A percentile compares a stretch with the other conserved stretches of the same genome.
Conservation (phyloP, 441 rosid species). For the Capsella rubella region DNA sequence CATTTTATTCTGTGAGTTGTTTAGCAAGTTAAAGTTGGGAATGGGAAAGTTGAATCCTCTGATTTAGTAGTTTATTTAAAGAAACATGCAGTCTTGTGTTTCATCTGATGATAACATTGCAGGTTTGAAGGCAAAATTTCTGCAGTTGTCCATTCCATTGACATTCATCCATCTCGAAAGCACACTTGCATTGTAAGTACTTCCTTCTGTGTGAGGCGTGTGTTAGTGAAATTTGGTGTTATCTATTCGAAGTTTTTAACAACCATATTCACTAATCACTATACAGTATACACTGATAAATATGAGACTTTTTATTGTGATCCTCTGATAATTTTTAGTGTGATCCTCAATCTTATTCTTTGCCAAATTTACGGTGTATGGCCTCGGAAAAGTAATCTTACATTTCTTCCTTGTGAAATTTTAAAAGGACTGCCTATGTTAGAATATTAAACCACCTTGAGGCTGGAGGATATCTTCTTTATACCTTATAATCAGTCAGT, state of each 20-base stretch:
- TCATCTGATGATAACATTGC: conserved; percentile 37
- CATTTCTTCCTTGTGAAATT: conserved; percentile 23
- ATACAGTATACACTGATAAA: conserved; percentile 2
- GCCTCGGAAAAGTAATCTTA: background rate
- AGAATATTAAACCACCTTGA: background rate
- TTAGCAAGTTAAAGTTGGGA: background rate
- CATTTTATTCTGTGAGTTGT: background rate
- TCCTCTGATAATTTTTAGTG: background rate
- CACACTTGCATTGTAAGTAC: conserved; percentile 82
- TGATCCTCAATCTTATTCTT: conserved; percentile 1
- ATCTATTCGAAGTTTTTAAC: conserved; percentile 5
- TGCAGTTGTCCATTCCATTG: conserved; percentile 84
- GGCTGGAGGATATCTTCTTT: background rate
- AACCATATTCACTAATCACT: background rate
- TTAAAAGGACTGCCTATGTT: conserved; percentile 1
- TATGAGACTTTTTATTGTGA: background rate
- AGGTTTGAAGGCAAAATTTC: conserved; percentile 72
- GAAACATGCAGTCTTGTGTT: background rate
- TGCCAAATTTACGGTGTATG: background rate
- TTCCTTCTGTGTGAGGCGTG: background rate
- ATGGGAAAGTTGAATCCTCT: conserved; percentile 10
- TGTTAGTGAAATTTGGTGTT: background rate
- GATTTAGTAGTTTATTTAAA: background rate
- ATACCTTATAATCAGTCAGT: background rate
- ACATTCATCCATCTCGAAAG: conserved; percentile 90